Base-by-base conservation (phyloP, 495 filamentous ascomycete species). In the Neurospora sp. region DNA sequence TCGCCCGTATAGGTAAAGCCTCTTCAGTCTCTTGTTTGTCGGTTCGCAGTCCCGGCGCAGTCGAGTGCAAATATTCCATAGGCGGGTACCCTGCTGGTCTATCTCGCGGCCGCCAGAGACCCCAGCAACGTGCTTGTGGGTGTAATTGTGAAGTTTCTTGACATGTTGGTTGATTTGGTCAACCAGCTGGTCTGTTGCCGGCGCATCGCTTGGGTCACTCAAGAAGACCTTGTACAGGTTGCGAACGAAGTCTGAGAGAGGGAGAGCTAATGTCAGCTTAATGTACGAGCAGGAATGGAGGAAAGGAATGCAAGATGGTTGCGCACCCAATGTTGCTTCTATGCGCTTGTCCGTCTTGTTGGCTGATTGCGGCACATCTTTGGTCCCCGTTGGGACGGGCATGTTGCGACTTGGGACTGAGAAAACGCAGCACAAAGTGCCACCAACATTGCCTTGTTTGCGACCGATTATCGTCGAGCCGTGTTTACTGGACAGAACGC, bases 41-140 rank as follows among this genome's bases (percentile, higher is more conserved):
- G 15, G 69, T 39, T 34, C 73, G 38, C 71, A 70, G 19, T 79
- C 78, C 48, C 84, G 82, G 69, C 77, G 79, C 36, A 90, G 76
- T 10, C 87, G 84, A 5, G 88, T 89, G 71, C 89, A 88, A 21
- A 89, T 75, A 76, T 95, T 94, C 92, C 92, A 94, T 31, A 94
- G 79, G 39, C 81, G 82, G 8, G 85, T 87, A 3, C 87, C 91
- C 13, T 80, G 74, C 31, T 70, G 75, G 69, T 91, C 89, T n/a
- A 90, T 81, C 42, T 88, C 87, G 36, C 69, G 42, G 13, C 77
- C 73, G 2, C 77, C 74, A 42, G 75, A 74, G 48, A 76, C 2
- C 15, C 74, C 71, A 7, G 54, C 59, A 19, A 69, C 19, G 40
- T 74, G 72, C 4, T 38, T 71, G 70, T 77, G 54, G 70, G 73